Conservation (phyloP, 768 basidiomycete genomes). For the Pulveroboletus ravenelii region DNA sequence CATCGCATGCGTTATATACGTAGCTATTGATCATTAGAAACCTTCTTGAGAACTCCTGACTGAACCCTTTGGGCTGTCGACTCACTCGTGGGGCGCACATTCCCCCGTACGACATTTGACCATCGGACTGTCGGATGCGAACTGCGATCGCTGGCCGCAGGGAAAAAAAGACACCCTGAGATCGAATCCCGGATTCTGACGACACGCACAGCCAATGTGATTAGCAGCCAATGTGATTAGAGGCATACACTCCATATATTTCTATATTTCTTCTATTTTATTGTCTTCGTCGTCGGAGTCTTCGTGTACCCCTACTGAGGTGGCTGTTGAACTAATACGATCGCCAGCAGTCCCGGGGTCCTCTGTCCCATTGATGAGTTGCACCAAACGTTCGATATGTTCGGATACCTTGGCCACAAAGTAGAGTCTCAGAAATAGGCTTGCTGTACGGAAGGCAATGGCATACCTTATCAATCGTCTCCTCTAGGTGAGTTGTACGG, state of each 20-base stretch:
- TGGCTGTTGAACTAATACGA: constrained; percentile 27
- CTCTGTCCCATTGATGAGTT: constrained; percentile 78
- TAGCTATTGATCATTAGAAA: constrained; percentile 22
- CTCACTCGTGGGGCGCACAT: constrained; percentile 18
- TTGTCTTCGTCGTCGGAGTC: constrained; percentile 60
- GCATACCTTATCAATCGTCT: constrained; percentile 72
- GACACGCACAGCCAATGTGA: constrained; percentile 5
- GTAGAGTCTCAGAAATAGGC: neutral
- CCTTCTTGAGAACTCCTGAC: constrained; percentile 18
- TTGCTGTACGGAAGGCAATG: neutral
- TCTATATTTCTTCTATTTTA: constrained; percentile 71
- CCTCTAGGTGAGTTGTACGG: constrained; percentile 69
- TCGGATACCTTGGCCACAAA: constrained; percentile 60
- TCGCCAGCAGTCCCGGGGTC: constrained; percentile 43
- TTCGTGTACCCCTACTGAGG: constrained; percentile 20
- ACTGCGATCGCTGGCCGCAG: neutral
- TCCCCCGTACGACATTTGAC: constrained; percentile 1
- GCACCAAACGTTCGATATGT: constrained; percentile 84
- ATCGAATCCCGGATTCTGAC: constrained; percentile 1
- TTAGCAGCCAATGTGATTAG: constrained; percentile 9
- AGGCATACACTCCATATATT: constrained; percentile 14
- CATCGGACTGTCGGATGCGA: neutral
- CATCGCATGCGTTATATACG: constrained; percentile 7
- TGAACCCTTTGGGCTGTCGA: constrained; percentile 14
- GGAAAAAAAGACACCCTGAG: neutral